A percentile compares a stretch with the other conserved stretches of the same genome.
Conservation (phyloP, 768 basidiomycete genomes). For the Kwoniella botswanensis region DNA sequence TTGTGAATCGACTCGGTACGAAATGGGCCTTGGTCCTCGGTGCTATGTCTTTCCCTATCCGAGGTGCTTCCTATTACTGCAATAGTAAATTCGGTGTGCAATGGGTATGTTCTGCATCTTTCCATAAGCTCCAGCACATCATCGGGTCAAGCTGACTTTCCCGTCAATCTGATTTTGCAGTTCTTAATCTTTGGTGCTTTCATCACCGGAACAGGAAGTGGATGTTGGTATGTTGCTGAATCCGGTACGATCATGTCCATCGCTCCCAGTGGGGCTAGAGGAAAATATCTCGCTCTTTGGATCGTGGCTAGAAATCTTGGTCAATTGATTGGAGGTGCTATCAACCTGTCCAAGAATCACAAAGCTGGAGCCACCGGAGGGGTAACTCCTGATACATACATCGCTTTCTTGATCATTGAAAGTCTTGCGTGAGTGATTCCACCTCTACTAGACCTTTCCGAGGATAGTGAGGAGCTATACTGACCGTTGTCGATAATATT, state of each 20-base stretch:
- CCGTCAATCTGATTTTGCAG: not conserved
- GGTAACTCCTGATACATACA: slow-evolving; percentile 24
- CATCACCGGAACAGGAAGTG: slow-evolving; percentile 28
- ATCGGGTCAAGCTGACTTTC: not conserved
- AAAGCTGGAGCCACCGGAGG: slow-evolving; percentile 12
- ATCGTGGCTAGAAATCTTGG: slow-evolving; percentile 31
- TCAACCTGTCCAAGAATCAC: slow-evolving; percentile 32
- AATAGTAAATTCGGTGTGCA: slow-evolving; percentile 25
- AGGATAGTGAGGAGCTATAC: not conserved
- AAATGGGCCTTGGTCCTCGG: slow-evolving; percentile 40
- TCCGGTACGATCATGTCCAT: slow-evolving; percentile 35
- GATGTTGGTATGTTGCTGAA: slow-evolving; percentile 35
- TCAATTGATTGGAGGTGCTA: slow-evolving; percentile 33
- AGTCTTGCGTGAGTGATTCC: slow-evolving; percentile 7
- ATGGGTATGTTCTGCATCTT: slow-evolving; percentile 8
- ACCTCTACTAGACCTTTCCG: not conserved
- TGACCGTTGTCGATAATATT: not conserved
- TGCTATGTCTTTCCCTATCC: slow-evolving; percentile 26
- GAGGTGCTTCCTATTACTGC: slow-evolving; percentile 25
- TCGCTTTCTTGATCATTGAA: slow-evolving; percentile 30
- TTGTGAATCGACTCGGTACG: slow-evolving; percentile 47
- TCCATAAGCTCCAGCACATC: not conserved
- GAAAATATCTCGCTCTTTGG: slow-evolving; percentile 39
- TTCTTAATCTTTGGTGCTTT: slow-evolving; percentile 24
- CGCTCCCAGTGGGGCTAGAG: slow-evolving; percentile 29